Percentiles rank a stretch among this genome's conserved stretches.
phyloP scores from a whole-genome alignment of 2,329 filamentous ascomycete genomes.

The Pyrenophora tritici-repentis region DNA sequence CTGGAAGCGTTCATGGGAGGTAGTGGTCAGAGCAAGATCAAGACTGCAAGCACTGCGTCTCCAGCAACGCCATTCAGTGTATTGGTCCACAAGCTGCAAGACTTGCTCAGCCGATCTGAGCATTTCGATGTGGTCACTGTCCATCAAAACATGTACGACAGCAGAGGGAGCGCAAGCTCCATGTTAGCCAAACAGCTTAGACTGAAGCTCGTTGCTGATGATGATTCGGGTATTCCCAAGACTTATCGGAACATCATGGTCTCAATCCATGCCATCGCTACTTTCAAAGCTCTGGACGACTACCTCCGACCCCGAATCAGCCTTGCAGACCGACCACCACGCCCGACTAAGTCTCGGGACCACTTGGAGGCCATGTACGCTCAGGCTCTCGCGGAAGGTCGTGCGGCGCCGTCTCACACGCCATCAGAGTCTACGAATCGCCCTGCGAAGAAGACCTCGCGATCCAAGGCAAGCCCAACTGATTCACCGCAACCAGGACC shows the following conservation, averaged over 20 bases:
- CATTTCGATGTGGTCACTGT: slow-evolving; percentile 98
- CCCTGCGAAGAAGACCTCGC: slow-evolving; percentile 37
- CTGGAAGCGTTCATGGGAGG: slow-evolving; percentile 90
- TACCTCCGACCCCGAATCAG: slow-evolving; percentile 90
- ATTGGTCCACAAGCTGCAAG: slow-evolving; percentile 91
- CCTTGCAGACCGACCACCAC: slow-evolving; percentile 73
- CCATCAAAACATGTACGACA: slow-evolving; percentile 89
- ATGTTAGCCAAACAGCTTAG: slow-evolving; percentile 97
- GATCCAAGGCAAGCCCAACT: slow-evolving; percentile 43
- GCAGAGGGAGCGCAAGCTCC: slow-evolving; percentile 85
- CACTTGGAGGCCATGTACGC: slow-evolving; percentile 74
- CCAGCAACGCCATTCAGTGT: slow-evolving; percentile 86
- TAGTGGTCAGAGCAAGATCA: slow-evolving; percentile 64
- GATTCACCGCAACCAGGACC: slow-evolving; percentile 53
- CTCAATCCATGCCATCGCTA: slow-evolving; percentile 96
- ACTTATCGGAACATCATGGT: slow-evolving; percentile 95
- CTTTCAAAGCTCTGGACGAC: slow-evolving; percentile 95
- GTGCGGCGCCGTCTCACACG: slow-evolving; percentile 42
- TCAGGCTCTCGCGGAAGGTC: slow-evolving; percentile 64
- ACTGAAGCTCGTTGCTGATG: slow-evolving; percentile 85
- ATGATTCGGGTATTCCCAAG: slow-evolving; percentile 85
- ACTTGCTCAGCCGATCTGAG: slow-evolving; percentile 92
- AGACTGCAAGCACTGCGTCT: slow-evolving; percentile 68
- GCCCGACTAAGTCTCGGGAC: slow-evolving; percentile 62
- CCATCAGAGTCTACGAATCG: slow-evolving; percentile 41